Base-by-base conservation (phyloP, 768 basidiomycete species). In the Rhizopogon vinicolor region DNA sequence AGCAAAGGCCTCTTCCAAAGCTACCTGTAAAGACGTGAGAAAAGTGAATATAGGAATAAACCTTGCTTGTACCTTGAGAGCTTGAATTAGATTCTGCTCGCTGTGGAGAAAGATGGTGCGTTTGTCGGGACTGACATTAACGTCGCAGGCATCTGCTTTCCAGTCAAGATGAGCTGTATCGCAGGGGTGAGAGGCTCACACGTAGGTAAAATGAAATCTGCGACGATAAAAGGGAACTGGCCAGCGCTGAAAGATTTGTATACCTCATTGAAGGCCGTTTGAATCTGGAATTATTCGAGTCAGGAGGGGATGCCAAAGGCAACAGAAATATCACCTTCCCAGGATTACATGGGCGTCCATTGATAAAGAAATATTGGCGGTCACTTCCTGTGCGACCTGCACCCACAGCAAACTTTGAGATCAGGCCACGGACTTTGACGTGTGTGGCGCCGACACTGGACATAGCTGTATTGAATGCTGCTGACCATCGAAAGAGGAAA, bases 101-200 rank as follows among this genome's bases (percentile, higher is more conserved):
- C 86, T 86, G 62, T 98, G 93, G 10, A 99, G 64, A 50, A 97
- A 86, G 39, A 98, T 89, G 0, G 93, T 95, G n/a, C 96, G 81
- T 65, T 98, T 99, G 74, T 98, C 97, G 0, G 97, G 96, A 58
- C 86, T 91, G 56, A 98, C 90, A 58, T 99, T 99, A 64, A 99
- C 85, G 65, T 99, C 97, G 63, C 84, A 91, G 0, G 83, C 75
- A 54, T 85, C 92, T 94, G 58, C 6, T 1, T 8, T 37, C 35
- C 19, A 25, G 48, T 49, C 3, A 49, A 16, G 19, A 49, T 22
- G 35, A 49, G 48, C 14, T 16, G 9, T 16, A 25, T 1, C 0
- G 14, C 8, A 3, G 52, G 28, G 35, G 45, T 16, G 43, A 29
- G 25, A 13, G 12, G 58, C 84, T 7, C 56, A 93, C 93, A 78